Evolutionary conservation across 176 grass and related monocot genomes (phyloP).

Genomic region (Eremochloa ophiuroides): DNA sequence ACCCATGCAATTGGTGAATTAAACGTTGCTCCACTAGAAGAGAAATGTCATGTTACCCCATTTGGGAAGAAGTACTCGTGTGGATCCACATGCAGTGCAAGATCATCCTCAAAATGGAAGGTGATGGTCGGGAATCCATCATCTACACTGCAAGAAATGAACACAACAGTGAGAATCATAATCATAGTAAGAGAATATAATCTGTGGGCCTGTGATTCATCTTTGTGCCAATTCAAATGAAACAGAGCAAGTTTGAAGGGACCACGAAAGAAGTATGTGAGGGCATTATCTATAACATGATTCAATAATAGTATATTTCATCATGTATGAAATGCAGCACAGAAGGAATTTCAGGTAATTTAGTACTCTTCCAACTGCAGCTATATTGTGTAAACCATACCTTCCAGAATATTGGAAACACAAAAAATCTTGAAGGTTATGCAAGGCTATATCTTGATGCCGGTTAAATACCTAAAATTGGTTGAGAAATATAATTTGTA

Average conservation of each 20-base stretch:
- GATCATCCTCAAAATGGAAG: constrained; percentile 84
- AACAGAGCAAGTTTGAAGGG: neutral
- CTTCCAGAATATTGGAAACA: constrained; percentile 77
- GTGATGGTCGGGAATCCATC: constrained; percentile 70
- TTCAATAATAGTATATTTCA: neutral
- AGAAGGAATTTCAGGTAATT: constrained; percentile 12
- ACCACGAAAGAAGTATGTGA: neutral
- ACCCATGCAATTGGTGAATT: constrained; percentile 11
- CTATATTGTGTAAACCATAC: constrained; percentile 43
- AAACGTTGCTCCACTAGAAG: neutral
- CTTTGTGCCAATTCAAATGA: constrained; percentile 9
- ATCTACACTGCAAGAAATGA: constrained; percentile 71
- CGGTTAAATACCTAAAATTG: constrained; percentile 65
- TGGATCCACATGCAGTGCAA: constrained; percentile 80
- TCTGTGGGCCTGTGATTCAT: neutral
- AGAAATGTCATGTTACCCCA: constrained; percentile 58
- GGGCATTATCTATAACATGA: neutral
- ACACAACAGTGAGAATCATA: constrained; percentile 27
- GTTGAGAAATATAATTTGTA: constrained; percentile 20
- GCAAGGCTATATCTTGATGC: constrained; percentile 71
- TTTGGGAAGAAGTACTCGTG: constrained; percentile 98
- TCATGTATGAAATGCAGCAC: neutral
- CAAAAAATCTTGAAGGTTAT: constrained; percentile 65
- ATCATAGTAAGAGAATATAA: neutral
- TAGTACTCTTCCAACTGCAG: neutral